These are phyloP conservation scores for Suillus weaverae DNA, from an alignment of 768 basidiomycete genomes.

Conservation along the genomic window DNA sequence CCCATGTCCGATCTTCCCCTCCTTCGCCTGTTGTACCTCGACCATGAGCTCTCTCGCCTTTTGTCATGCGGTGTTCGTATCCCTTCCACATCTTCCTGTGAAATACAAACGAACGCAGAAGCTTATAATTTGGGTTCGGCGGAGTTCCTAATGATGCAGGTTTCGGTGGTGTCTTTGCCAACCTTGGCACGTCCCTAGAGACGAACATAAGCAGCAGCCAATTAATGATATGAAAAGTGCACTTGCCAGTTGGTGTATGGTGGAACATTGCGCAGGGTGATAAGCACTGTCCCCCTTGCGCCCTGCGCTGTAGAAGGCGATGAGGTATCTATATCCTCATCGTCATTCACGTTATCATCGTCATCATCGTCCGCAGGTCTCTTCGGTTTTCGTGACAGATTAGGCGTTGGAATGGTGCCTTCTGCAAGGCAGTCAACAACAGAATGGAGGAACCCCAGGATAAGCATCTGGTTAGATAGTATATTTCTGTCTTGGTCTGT, in stretches of 20 bases:
- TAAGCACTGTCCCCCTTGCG: constrained; percentile 70
- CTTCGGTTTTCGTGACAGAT: constrained; percentile 45
- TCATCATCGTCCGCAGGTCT: constrained; percentile 34
- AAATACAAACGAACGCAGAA: constrained; percentile 82
- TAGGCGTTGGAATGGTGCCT: constrained; percentile 54
- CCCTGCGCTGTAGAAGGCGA: constrained; percentile 1
- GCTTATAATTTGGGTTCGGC: constrained; percentile 65
- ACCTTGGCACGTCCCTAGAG: constrained; percentile 68
- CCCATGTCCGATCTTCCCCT: constrained; percentile 86
- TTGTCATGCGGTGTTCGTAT: constrained; percentile 94
- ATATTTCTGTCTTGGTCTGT: constrained; percentile 94
- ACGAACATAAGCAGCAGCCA: constrained; percentile 10
- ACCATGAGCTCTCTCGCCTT: constrained; percentile 74
- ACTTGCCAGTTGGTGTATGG: constrained; percentile 88
- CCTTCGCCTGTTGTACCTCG: constrained; percentile 67
- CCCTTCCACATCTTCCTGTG: constrained; percentile 69
- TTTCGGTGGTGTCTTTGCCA: constrained; percentile 74
- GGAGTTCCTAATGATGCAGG: constrained; percentile 44
- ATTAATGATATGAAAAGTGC: constrained; percentile 7
- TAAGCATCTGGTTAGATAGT: constrained; percentile 79
- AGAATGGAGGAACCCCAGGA: constrained; percentile 81
- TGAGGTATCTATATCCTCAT: constrained; percentile 10
- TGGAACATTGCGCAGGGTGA: constrained; percentile 82
- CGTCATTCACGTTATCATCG: constrained; percentile 37
- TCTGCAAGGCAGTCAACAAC: constrained; percentile 57